Evolutionary conservation across 768 basidiomycete genomes (phyloP).

Genomic region (Hortiboletus flavorubellus): DNA sequence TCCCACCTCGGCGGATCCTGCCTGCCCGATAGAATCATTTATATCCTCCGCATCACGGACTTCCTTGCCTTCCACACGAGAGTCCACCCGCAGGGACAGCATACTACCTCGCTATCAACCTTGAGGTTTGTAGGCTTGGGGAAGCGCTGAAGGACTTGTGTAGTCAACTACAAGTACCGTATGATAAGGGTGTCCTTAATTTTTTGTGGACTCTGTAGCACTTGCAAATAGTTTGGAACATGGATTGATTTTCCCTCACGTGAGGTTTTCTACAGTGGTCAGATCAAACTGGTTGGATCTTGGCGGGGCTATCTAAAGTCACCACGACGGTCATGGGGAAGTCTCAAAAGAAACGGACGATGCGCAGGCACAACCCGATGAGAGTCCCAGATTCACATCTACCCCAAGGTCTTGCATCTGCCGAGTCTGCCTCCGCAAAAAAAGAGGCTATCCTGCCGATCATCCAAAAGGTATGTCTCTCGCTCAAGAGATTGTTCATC

Average conservation of each 20-base stretch:
- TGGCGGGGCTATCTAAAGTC: background rate
- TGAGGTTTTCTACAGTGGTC: background rate
- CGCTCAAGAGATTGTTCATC: background rate
- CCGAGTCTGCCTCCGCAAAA: constrained; percentile 69
- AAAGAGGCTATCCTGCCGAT: constrained; percentile 81
- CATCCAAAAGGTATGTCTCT: constrained; percentile 70
- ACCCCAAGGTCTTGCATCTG: constrained; percentile 75
- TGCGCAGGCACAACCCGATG: constrained; percentile 91
- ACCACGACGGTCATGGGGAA: constrained; percentile 69
- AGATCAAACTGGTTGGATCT: background rate
- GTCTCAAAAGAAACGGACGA: constrained; percentile 80
- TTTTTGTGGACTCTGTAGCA: constrained; percentile 2
- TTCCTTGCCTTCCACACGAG: constrained; percentile 5
- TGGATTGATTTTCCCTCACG: constrained; percentile 1
- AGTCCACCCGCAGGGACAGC: constrained; percentile 9
- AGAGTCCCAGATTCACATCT: constrained; percentile 92
- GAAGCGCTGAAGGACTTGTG: constrained; percentile 7
- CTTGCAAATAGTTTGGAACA: background rate
- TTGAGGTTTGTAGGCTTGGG: constrained; percentile 11
- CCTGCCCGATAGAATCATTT: background rate
- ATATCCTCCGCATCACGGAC: background rate
- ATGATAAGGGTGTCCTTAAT: constrained; percentile 24
- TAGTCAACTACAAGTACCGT: constrained; percentile 23
- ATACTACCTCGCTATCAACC: constrained; percentile 30
- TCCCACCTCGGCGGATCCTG: background rate